Evolutionary conservation across 805 yeast species (phyloP).

Genomic region (Kurtzmaniella fragi): DNA sequence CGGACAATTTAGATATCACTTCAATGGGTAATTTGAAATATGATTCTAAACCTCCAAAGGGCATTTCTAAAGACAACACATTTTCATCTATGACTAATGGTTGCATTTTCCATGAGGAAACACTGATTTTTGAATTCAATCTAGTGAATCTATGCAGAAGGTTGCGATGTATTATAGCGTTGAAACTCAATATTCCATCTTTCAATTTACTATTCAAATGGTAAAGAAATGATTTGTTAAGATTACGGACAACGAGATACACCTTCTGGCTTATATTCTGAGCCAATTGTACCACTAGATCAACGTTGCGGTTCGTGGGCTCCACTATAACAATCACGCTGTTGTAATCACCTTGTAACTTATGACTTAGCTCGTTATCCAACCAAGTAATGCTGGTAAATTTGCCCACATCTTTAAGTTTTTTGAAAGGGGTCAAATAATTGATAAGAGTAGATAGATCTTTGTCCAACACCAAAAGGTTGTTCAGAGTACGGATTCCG

Average conservation of each 20-base stretch:
- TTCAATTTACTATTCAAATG: conserved; percentile 16
- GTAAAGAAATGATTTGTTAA: conserved; percentile 27
- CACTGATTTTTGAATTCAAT: conserved; percentile 35
- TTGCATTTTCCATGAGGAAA: conserved; percentile 41
- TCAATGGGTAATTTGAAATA: conserved; percentile 42
- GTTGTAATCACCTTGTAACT: conserved; percentile 10
- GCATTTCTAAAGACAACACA: conserved; percentile 37
- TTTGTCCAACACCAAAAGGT: conserved; percentile 40
- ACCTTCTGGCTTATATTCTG: conserved; percentile 9
- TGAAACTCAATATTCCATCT: conserved; percentile 9
- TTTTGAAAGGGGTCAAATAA: conserved; percentile 50
- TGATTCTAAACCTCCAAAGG: conserved; percentile 31
- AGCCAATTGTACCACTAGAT: conserved; percentile 9
- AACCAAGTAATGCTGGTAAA: conserved; percentile 49
- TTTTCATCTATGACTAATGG: conserved; percentile 38
- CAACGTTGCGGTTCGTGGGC: conserved; percentile 11
- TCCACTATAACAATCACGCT: conserved; percentile 15
- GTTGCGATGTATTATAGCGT: conserved; percentile 4
- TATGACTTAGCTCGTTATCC: conserved; percentile 11
- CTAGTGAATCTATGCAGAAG: conserved; percentile 9
- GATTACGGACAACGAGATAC: conserved; percentile 28
- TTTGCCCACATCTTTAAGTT: conserved; percentile 45
- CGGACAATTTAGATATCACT: conserved; percentile 45
- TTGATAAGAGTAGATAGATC: conserved; percentile 46
- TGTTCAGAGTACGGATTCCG: conserved; percentile 20